Conservation (phyloP, 108 stramenopile species). For the Nannochloropsis granulata region DNA sequence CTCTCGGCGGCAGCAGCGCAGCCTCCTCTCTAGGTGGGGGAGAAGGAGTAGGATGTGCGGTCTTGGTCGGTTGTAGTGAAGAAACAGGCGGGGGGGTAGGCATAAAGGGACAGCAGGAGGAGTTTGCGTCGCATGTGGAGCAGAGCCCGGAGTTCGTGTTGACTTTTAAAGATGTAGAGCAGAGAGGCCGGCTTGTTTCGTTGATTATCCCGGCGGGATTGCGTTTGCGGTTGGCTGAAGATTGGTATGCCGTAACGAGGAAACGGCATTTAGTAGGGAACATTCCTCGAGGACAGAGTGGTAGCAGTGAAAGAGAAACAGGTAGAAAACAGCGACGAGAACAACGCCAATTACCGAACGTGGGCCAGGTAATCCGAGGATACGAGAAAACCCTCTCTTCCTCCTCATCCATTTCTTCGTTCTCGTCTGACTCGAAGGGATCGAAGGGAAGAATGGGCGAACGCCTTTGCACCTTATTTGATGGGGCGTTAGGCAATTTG, state of each 20-base stretch:
- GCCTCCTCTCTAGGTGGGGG: too few relatives aligned
- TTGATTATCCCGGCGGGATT: neutral
- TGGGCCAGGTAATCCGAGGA: neutral
- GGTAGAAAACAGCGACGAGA: too few relatives aligned
- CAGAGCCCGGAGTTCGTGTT: neutral
- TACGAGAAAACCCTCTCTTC: neutral
- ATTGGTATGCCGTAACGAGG: neutral
- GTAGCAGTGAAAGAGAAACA: too few relatives aligned
- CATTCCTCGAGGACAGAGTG: neutral
- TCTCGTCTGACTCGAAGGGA: neutral
- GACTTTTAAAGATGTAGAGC: neutral
- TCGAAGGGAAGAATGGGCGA: neutral
- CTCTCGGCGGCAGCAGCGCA: too few relatives aligned
- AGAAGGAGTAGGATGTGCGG: too few relatives aligned
- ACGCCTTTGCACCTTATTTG: neutral
- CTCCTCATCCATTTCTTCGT: neutral
- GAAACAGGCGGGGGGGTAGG: neutral
- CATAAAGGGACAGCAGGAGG: neutral
- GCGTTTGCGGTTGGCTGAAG: neutral
- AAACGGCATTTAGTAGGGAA: neutral
- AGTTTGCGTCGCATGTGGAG: neutral
- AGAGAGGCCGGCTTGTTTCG: neutral
- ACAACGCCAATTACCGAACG: neutral
- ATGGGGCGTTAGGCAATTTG: neutral
- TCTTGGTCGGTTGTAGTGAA: too few relatives aligned